Evolutionary conservation across 129 eudicot species (phyloP), one percentile per base, ranked within the genome.

Genomic region (Chrysanthemum lavandulifolium): DNA sequence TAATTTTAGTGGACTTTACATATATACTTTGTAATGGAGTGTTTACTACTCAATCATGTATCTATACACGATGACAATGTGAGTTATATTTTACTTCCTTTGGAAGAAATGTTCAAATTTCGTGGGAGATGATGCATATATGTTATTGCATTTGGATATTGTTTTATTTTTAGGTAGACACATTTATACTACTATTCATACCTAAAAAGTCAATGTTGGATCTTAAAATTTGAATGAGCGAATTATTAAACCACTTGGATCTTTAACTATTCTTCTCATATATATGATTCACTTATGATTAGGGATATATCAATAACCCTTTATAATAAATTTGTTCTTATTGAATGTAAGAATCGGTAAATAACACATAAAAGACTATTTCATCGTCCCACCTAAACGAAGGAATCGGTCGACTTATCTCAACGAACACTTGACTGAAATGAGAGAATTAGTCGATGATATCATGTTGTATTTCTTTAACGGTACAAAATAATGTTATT

Each of bases 51-150:
- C 51, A 62, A 51, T 43, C 53, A 23, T 7, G 11, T 14, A n/a
- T 64, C 63, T 47, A 10, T 64, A 63, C 52, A 29, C 40, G 31
- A 63, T 76, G 33, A 27, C 31, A 14, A 58, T 72, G 65, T 64
- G 21, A 57, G 18, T 58, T 10, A 13, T 23, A 3, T 54, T 4
- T 43, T 31, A 15, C 47, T 54, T 11, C 16, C n/a, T 12, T 54
- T 21, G 1, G 2, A 16, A 71, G 76, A 70, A 52, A 50, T 64
- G 58, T 43, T 53, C 59, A 65, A 76, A 47, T 67, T 55, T 43
- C 77, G 73, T 78, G 77, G 51, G 67, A 40, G 82, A 71, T 78
- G 56, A 63, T 71, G 82, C 67, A 0, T 14, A 15, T 70, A 78
- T 70, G 65, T 36, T 69, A 61, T 53, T 54, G 29, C 57, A 60